These are phyloP conservation scores for Psilocybe subaeruginosa DNA, from an alignment of 768 basidiomycete genomes.

Conservation along the genomic window DNA sequence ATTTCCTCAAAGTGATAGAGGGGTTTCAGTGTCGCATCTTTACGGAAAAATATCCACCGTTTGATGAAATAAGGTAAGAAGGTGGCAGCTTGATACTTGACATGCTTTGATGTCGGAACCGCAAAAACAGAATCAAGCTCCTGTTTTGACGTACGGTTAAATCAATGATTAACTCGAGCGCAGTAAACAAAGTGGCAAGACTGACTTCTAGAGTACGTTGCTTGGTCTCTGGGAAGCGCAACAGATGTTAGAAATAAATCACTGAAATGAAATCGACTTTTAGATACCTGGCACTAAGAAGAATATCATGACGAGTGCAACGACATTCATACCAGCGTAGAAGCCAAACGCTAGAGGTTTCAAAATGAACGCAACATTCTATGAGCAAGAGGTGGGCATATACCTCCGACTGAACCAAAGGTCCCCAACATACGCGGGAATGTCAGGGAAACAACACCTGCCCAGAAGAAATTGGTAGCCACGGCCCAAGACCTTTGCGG, in stretches of 20 bases:
- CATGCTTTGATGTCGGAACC: slow-evolving; percentile 46
- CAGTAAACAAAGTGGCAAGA: background rate
- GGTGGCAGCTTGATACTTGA: slow-evolving; percentile 39
- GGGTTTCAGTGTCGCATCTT: slow-evolving; percentile 35
- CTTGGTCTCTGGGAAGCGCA: slow-evolving; percentile 39
- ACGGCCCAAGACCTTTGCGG: slow-evolving; percentile 54
- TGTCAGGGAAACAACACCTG: slow-evolving; percentile 54
- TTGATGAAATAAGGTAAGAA: slow-evolving; percentile 50
- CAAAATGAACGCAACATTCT: background rate
- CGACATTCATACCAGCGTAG: slow-evolving; percentile 51
- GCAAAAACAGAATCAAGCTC: slow-evolving; percentile 49
- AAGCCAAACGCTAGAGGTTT: slow-evolving; percentile 50
- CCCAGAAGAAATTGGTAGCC: slow-evolving; percentile 53
- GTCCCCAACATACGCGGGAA: slow-evolving; percentile 60
- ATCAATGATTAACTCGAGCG: background rate
- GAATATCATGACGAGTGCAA: slow-evolving; percentile 55
- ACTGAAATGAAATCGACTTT: slow-evolving; percentile 6
- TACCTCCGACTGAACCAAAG: slow-evolving; percentile 44
- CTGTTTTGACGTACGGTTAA: slow-evolving; percentile 2
- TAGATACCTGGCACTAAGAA: slow-evolving; percentile 46
- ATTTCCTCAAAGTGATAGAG: slow-evolving; percentile 54
- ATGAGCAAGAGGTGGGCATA: slow-evolving; percentile 9
- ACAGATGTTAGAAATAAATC: background rate
- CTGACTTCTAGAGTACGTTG: slow-evolving; percentile 46
- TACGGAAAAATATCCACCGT: slow-evolving; percentile 41